Evolutionary conservation across 805 yeast genomes (phyloP).

Genomic region (Candida maesae): DNA sequence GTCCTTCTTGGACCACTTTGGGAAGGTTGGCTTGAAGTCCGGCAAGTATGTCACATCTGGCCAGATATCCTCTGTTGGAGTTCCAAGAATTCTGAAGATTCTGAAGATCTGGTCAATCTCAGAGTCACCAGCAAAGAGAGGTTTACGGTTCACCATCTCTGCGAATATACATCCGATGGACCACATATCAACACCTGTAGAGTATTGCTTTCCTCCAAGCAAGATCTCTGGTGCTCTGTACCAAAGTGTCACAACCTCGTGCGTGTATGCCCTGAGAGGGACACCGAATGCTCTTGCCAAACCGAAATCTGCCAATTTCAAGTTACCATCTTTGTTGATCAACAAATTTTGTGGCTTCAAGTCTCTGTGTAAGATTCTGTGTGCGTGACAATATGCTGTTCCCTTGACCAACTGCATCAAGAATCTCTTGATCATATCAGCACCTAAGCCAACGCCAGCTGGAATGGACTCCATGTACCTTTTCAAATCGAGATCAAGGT

Average conservation of each 20-base stretch:
- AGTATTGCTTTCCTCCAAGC: constrained; percentile 93
- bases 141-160: constrained; percentile 94
- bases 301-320: constrained; percentile 90
- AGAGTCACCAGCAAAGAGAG: constrained; percentile 94
- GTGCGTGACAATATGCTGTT: constrained; percentile 89
- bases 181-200: constrained; percentile 99
- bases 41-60: constrained; percentile 90
- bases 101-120: constrained; percentile 96
- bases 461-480: constrained; percentile 96
- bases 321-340: constrained; percentile 92
- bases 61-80: constrained; percentile 92
- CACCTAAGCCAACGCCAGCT: constrained; percentile 84
- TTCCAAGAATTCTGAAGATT: constrained; percentile 88
- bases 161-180: constrained; percentile 97
- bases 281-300: constrained; percentile 97
- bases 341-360: constrained; percentile 94
- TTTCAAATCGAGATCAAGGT: constrained; percentile 88
- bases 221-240: constrained; percentile 95
- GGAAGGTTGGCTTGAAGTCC: constrained; percentile 90
- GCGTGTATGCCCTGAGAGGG: constrained; percentile 94
- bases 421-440: constrained; percentile 85
- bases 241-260: constrained; percentile 98
- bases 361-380: constrained; percentile 91
- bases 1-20: constrained; percentile 78
- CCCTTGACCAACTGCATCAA: constrained; percentile 92